Evolutionary conservation across 176 grass and related monocot species (phyloP), one percentile per base, ranked within the genome.

Genomic region (Phragmites australis): DNA sequence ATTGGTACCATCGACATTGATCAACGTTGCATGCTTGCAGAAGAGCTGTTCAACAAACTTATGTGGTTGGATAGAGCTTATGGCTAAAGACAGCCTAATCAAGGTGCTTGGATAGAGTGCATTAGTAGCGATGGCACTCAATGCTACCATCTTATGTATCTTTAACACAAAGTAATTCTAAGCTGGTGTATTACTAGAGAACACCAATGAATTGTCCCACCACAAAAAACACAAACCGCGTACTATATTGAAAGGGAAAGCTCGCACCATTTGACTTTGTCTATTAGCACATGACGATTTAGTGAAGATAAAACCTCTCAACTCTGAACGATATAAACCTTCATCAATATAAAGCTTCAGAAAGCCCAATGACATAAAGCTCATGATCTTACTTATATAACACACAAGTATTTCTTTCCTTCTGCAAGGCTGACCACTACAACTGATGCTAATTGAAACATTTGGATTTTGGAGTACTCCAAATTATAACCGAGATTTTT

Each of bases 281-380:
- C 54, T 58, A 69, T 60, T 48, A 57, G 17, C 42, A 31, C 53
- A 45, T 25, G n/a, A 15, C 18, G 11, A 39, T 65, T 3, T 32
- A 62, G 72, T 23, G 6, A 86, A 73, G 14, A 74, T 74, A 42
- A 29, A 80, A 74, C 29, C 6, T n/a, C 13, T 22, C 57, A 78
- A 63, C 23, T 72, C 4, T 9, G 17, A 72, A 73, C 6, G n/a
- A 34, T 46, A n/a, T n/a, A n/a, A n/a, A n/a, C n/a, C n/a, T 76
- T 78, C 27, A n/a, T 9, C 34, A 83, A 71, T 7, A 72, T 60
- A 56, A 30, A 82, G 69, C 3, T 74, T 14, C 6, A 12, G 3
- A 53, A 15, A n/a, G n/a, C 16, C 3, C 51, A 30, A 65, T 42
- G 23, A 30, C 58, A 62, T 26, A 73, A 43, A 52, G 14, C 11